Evolutionary conservation across 2,329 filamentous ascomycete species (phyloP).

Genomic region (Calonectria hawksworthii): DNA sequence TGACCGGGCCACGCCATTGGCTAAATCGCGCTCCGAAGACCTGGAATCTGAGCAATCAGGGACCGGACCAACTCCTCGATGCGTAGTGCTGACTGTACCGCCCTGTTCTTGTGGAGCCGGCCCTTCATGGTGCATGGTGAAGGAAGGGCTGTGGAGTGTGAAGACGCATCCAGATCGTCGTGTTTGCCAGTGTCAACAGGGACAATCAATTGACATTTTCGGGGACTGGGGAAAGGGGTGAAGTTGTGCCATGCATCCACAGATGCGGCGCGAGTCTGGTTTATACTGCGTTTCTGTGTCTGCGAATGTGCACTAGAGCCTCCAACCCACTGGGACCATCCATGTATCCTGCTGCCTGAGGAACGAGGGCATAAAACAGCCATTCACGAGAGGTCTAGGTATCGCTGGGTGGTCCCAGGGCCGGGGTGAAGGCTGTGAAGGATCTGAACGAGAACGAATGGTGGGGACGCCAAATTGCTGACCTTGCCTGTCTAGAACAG

Average conservation of each 20-base stretch:
- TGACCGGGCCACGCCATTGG: not conserved
- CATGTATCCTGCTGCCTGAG: not conserved
- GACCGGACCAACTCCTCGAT: not conserved
- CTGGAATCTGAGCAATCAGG: not conserved
- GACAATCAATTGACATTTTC: not conserved
- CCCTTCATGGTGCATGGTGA: not conserved
- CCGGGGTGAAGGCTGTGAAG: not conserved
- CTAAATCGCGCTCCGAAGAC: too few relatives aligned
- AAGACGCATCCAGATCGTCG: not conserved
- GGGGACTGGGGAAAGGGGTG: not conserved
- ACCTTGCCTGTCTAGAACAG: not conserved
- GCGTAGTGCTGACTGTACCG: not conserved
- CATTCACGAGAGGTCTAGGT: not conserved
- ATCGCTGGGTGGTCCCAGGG: not conserved
- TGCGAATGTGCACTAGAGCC: not conserved
- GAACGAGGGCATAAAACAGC: slow-evolving; percentile 8
- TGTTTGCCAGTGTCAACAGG: not conserved
- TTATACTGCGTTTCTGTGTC: not conserved
- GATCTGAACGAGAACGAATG: slow-evolving; percentile 26
- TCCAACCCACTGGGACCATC: not conserved
- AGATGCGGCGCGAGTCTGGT: not conserved
- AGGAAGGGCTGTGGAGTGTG: not conserved
- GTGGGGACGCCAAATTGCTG: slow-evolving; percentile 18
- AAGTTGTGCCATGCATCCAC: not conserved
- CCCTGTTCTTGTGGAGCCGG: not conserved